Conservation (phyloP, 2,329 filamentous ascomycete species). For the Ophiognomonia clavigignenti-juglandacearum region DNA sequence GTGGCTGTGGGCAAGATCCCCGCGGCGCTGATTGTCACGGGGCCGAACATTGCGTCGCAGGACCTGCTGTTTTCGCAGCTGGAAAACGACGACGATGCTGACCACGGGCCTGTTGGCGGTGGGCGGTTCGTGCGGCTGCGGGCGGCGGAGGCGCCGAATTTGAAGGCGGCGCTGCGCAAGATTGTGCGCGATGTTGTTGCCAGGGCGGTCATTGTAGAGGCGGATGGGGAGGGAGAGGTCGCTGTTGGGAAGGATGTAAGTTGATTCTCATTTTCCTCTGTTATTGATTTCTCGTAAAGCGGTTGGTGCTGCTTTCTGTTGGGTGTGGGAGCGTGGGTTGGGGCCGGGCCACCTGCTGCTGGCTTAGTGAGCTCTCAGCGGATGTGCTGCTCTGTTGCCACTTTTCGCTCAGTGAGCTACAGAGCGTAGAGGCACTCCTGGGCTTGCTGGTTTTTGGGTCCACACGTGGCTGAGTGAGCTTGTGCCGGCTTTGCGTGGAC, state of each 20-base stretch:
- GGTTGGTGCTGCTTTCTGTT: neutral
- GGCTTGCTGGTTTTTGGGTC: too few relatives aligned
- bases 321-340: too few relatives aligned
- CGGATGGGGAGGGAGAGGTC: conserved; percentile 47
- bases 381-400: too few relatives aligned
- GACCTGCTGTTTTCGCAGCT: conserved; percentile 69
- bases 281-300: neutral
- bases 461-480: too few relatives aligned
- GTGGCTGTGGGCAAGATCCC: conserved; percentile 58
- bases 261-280: conserved; percentile 2
- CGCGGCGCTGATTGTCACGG: conserved; percentile 69
- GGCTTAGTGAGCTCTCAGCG: neutral
- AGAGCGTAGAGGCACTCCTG: too few relatives aligned
- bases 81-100: conserved; percentile 35
- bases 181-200: conserved; percentile 64
- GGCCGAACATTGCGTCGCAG: conserved; percentile 73
- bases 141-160: conserved; percentile 66
- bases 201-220: conserved; percentile 36
- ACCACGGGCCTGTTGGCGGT: too few relatives aligned
- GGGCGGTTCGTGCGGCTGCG: conserved; percentile 62
- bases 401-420: too few relatives aligned
- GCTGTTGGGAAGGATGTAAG: conserved; percentile 43
- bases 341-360: too few relatives aligned
- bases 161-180: conserved; percentile 68
- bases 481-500: too few relatives aligned